These are phyloP conservation scores for Carex myosuroides DNA, from an alignment of 176 grass and related monocot species.

Conservation along the genomic window DNA sequence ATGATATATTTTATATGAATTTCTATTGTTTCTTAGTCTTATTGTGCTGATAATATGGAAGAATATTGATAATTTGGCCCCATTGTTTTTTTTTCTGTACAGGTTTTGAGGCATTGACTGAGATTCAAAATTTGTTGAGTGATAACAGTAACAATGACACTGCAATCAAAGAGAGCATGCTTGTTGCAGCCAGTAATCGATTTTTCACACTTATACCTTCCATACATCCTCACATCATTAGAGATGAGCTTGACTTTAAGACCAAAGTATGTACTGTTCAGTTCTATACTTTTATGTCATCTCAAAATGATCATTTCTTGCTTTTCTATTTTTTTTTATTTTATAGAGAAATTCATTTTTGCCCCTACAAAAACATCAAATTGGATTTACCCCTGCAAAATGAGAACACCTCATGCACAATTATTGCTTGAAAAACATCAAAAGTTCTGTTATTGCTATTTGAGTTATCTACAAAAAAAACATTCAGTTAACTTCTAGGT, in stretches of 20 bases:
- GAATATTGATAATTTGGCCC: not conserved
- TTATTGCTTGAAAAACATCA: not conserved
- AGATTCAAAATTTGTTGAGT: slow-evolving; percentile 81
- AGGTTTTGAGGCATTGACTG: slow-evolving; percentile 96
- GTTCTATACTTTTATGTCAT: not conserved
- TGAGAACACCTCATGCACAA: not conserved
- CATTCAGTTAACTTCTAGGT: not conserved
- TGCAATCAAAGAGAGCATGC: slow-evolving; percentile 70
- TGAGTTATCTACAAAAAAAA: not conserved
- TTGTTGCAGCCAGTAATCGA: slow-evolving; percentile 79
- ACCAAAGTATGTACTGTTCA: slow-evolving; percentile 52
- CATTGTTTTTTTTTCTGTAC: slow-evolving; percentile 17
- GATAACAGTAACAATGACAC: slow-evolving; percentile 31
- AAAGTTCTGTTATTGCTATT: not conserved
- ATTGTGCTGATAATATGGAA: slow-evolving; percentile 19
- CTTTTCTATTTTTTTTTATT: not conserved
- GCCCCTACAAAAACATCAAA: not conserved
- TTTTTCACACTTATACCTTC: slow-evolving; percentile 98
- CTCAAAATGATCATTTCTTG: not conserved
- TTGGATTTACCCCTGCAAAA: not conserved
- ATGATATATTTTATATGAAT: slow-evolving; percentile 16
- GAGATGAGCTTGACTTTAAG: slow-evolving; percentile 61
- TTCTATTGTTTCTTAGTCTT: not conserved
- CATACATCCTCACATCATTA: slow-evolving; percentile 80
- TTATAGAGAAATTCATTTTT: not conserved